Base-by-base conservation (phyloP, 345 rosid species). In the Psidium guajava region DNA sequence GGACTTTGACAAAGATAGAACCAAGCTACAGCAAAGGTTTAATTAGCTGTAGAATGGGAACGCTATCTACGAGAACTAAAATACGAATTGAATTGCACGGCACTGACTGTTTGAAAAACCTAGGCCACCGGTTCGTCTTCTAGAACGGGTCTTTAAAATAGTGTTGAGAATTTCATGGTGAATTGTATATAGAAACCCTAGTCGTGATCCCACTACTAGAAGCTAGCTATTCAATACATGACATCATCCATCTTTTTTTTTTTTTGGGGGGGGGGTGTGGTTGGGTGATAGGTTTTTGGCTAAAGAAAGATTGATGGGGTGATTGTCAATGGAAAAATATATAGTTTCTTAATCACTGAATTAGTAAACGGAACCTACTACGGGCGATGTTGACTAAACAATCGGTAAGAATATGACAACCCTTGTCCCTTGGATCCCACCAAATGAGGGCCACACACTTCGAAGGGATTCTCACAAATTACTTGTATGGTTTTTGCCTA, bases 11-110 rank as follows among this genome's bases (percentile, higher is more conserved):
- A 69, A 69, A 69, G 44, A 69, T 32, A 44, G 44, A 4, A 36
- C 44, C 77, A 4, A 18, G 24, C 77, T 69, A 69, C 44, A 69
- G 6, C 47, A 69, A 64, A 69, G 8, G 77, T 42, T 61, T 61
- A 77, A 42, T 49, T 42, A 40, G 82, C 49, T 2, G 53, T 54
- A 7, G 5, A 25, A 32, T 14, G 4, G 40, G 42, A 61, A 61
- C 21, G 42, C 7, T 28, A 14, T 14, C 28, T 61, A 21, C 7
- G 42, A 54, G 77, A 36, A 82, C 22, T 32, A 47, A 51, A 20
- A 9, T n/a, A 59, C 86, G 77, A 56, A 51, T 85, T 75, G 82
- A 54, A 75, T 25, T 32, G 56, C 90, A 85, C 87, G 90, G 84
- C 88, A 83, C 81, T 84, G 64, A 36, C 64, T 50, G 27, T 61